A percentile compares a stretch with the other conserved stretches of the same genome.
Evolutionary conservation across 345 rosid genomes (phyloP).

Genomic region (Rhizophora apiculata): DNA sequence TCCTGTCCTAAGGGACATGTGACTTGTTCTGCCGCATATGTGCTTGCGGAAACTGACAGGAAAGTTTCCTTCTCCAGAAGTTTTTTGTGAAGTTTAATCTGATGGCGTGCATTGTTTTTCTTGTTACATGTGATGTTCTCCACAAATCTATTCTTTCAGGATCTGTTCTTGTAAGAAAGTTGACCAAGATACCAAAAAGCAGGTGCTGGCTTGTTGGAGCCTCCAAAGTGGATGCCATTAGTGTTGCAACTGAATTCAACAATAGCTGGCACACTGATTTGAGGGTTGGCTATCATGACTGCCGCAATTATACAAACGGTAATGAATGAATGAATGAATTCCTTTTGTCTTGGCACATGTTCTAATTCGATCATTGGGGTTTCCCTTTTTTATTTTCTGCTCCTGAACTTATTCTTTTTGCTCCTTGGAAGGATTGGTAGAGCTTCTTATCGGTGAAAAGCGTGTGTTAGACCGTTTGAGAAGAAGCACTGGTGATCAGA

Average conservation of each 20-base stretch:
- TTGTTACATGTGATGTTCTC: background rate
- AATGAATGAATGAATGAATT: background rate
- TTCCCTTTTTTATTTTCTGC: background rate
- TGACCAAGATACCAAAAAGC: conserved; percentile 52
- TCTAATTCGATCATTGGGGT: background rate
- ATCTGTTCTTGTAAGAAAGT: conserved; percentile 43
- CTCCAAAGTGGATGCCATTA: conserved; percentile 38
- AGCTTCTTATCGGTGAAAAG: conserved; percentile 64
- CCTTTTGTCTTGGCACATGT: background rate
- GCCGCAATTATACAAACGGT: conserved; percentile 78
- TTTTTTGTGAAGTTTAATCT: too few species aligned
- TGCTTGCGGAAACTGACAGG: too few species aligned
- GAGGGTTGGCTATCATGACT: conserved; percentile 66
- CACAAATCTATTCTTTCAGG: conserved; percentile 31
- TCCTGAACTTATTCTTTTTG: conserved; percentile 1
- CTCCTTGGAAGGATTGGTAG: conserved; percentile 54
- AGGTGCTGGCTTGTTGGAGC: conserved; percentile 80
- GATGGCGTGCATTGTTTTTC: background rate
- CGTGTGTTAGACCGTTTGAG: conserved; percentile 46
- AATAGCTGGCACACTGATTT: conserved; percentile 57
- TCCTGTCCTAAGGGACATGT: too few species aligned
- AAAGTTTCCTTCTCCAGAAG: too few species aligned
- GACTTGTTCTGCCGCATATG: too few species aligned
- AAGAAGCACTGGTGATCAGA: conserved; percentile 12
- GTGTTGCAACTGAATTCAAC: conserved; percentile 48